Percentiles rank a stretch among this genome's conserved stretches.
Conservation (phyloP, 148 eudicot genomes). For the Rheum nobile region DNA sequence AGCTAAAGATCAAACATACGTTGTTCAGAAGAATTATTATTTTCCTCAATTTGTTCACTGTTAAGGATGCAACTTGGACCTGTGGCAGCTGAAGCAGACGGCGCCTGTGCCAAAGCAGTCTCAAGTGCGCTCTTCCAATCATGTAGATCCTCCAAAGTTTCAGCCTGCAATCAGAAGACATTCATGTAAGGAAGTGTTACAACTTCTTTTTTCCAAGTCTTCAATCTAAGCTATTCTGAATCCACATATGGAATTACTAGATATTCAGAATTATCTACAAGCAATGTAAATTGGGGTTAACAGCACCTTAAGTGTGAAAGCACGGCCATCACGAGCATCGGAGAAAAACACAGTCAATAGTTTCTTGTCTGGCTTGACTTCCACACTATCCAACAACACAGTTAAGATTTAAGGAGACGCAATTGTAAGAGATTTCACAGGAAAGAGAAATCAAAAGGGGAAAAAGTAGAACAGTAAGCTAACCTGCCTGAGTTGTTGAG, state of each 20-base stretch:
- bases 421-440: neutral
- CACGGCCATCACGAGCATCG: constrained; percentile 95
- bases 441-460: neutral
- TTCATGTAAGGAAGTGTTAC: neutral
- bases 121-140: constrained; percentile 95
- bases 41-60: constrained; percentile 39
- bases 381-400: constrained; percentile 50
- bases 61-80: constrained; percentile 56
- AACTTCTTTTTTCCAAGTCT: neutral
- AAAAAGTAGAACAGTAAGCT: constrained; percentile 19
- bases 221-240: neutral
- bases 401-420: neutral
- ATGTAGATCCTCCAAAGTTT: constrained; percentile 67
- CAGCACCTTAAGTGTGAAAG: constrained; percentile 93
- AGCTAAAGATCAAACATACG: too few relatives aligned
- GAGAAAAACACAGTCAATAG: constrained; percentile 80
- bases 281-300: neutral
- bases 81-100: constrained; percentile 42
- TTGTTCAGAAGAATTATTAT: constrained; percentile 47
- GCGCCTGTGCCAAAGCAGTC: constrained; percentile 81
- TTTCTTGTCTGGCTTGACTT: constrained; percentile 81
- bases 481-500: constrained; percentile 99
- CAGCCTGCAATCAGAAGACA: constrained; percentile 43
- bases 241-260: neutral
- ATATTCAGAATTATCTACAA: neutral